Conservation (phyloP, 805 yeast species). For the Candida yuanshanica region DNA sequence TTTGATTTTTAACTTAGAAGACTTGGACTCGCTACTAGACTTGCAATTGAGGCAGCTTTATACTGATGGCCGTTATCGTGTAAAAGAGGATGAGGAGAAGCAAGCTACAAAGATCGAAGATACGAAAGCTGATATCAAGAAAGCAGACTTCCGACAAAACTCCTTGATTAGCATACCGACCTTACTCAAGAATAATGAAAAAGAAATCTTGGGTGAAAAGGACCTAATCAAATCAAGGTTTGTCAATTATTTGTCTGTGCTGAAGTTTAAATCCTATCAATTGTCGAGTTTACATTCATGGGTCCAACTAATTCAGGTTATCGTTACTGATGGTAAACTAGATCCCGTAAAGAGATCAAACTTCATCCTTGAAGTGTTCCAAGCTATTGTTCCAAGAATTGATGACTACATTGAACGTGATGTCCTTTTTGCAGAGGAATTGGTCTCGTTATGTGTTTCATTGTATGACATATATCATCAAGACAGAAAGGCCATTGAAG, state of each 20-base stretch:
- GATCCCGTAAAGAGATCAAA: slow-evolving; percentile 40
- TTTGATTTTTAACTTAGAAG: slow-evolving; percentile 36
- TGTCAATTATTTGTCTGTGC: slow-evolving; percentile 39
- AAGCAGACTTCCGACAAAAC: slow-evolving; percentile 8
- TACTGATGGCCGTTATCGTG: slow-evolving; percentile 17
- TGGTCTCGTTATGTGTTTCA: slow-evolving; percentile 70
- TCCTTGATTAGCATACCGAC: slow-evolving; percentile 12
- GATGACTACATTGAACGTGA: slow-evolving; percentile 68
- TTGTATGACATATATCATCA: slow-evolving; percentile 58
- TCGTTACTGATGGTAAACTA: slow-evolving; percentile 58
- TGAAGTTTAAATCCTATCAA: slow-evolving; percentile 46
- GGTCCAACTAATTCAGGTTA: slow-evolving; percentile 72
- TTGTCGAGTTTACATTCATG: slow-evolving; percentile 69
- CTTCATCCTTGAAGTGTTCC: slow-evolving; percentile 73
- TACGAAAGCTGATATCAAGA: slow-evolving; percentile 13
- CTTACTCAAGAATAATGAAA: slow-evolving; percentile 20
- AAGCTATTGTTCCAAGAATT: slow-evolving; percentile 67
- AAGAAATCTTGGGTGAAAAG: slow-evolving; percentile 19
- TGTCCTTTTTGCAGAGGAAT: slow-evolving; percentile 62
- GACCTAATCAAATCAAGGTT: slow-evolving; percentile 29
- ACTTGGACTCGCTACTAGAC: slow-evolving; percentile 32
- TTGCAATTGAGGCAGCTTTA: slow-evolving; percentile 21
- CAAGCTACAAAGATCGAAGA: slow-evolving; percentile 12
- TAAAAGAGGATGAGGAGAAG: slow-evolving; percentile 15
- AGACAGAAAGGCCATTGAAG: slow-evolving; percentile 31